Base-by-base conservation (phyloP, 2,329 filamentous ascomycete genomes). In the Aspergillus nomiae region DNA sequence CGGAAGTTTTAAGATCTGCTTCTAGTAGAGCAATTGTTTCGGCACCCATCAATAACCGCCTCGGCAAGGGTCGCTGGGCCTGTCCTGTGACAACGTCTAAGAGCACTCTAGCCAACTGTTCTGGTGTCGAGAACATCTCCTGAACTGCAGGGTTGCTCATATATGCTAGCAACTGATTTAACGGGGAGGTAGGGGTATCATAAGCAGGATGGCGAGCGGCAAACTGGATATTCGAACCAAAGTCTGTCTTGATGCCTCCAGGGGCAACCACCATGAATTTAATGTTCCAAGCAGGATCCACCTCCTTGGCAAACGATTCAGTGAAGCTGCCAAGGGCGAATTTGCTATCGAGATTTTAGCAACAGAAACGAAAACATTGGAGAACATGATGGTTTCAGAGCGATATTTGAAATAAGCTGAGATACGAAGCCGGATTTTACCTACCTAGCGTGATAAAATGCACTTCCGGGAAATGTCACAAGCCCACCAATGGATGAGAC, bases 21-120 rank as follows among this genome's bases (percentile, higher is more conserved):
- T 46, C 36, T 9, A 61, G 21, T 45, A 46, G n/a, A 3, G 45
- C 45, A 46, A 62, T 62, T 7, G 56, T 58, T 12, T 58, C 53
- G 1, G 21, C 53, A 41, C 53, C 53, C 32, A 55, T 55, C 53
- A 55, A 55, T 28, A 55, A 55, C 32, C 58, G 58, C 5, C 19
- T 21, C 4, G 58, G 58, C 48, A 54, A 14, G 3, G 53, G 24
- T 24, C 58, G 48, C 21, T 45, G 32, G 5, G 26, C 8, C 9
- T 54, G 58, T 3, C 32, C 34, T 6, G 43, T 48, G 21, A 46
- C 43, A 24, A 21, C 43, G 21, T 46, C n/a, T 32, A 54, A 55
- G 30, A 38, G 53, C 53, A 55, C 32, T 7, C 32, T 10, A 26
- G 53, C 53, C 11, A 32, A 55, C 4, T 19, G 32, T 19, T 55